Evolutionary conservation across 2,329 filamentous ascomycete genomes (phyloP), one percentile per base, ranked within the genome.

Genomic region (Neonectria punicea): DNA sequence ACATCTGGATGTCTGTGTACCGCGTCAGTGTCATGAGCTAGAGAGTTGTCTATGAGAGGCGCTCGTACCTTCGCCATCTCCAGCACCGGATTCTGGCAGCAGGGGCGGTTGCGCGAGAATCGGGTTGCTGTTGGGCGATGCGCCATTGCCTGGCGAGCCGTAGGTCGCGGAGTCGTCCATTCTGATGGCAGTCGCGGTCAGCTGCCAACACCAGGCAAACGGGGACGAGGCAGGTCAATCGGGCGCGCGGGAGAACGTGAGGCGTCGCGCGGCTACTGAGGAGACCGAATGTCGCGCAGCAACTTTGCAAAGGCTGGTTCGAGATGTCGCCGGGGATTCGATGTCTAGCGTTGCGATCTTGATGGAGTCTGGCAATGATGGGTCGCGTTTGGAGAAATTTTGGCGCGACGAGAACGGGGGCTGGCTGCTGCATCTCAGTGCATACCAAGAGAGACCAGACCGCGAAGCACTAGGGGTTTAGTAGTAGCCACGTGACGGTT

Each of bases 1-100:
- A 83, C 89, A 92, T 92, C 67, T 88, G 85, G 47, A 90, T 80
- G 81, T 93, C 90, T 89, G 70, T 4, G 11, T n/a, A 46, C 62
- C 44, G 47, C 57, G 66, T 75, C 41, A 74, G 71, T 43, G 44
- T 62, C 58, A 62, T 55, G 55, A 36, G 30, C 49, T 28, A 20
- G 13, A 28, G 34, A 36, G 9, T n/a, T 36, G 9, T 55, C 22
- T 4, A 43, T 2, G 44, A 20, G 36, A 25, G 61, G 55, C 60
- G 56, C 60, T 67, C 54, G 44, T 80, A 88, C 87, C 85, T 83
- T 88, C 82, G 22, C 71, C 73, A 69, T 81, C 82, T 51, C 72
- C 74, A 46, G 78, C 73, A 63, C 79, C 74, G 30, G 76, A 68
- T 32, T 87, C 84, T 22, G 79, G 77, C 67, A 84, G 83, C 43